phyloP scores from a whole-genome alignment of 805 yeast species.

The Candida mattraensis region DNA sequence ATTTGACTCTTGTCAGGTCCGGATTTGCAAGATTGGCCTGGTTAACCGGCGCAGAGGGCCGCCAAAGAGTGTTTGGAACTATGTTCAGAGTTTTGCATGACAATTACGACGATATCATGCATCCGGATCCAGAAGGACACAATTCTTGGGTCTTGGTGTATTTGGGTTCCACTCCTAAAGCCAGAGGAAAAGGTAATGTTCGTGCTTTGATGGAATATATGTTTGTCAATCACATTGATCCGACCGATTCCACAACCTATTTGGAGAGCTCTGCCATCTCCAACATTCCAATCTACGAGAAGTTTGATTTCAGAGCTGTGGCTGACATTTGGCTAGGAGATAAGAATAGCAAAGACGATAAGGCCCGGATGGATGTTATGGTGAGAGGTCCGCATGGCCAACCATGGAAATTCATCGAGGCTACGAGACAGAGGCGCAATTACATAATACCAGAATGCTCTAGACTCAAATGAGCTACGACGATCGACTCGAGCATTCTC shows the following conservation, averaged over 20 bases:
- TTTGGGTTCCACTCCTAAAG: constrained; percentile 38
- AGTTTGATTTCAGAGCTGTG: constrained; percentile 49
- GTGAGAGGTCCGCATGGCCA: constrained; percentile 36
- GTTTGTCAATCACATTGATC: constrained; percentile 47
- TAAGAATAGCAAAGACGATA: constrained; percentile 26
- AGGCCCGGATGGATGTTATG: constrained; percentile 41
- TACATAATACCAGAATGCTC: constrained; percentile 29
- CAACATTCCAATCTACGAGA: constrained; percentile 54
- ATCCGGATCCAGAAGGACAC: constrained; percentile 35
- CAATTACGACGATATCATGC: constrained; percentile 43
- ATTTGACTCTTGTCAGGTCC: constrained; percentile 47
- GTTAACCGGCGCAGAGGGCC: constrained; percentile 46
- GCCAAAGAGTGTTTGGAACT: constrained; percentile 48
- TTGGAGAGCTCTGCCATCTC: constrained; percentile 47
- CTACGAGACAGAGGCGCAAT: constrained; percentile 24
- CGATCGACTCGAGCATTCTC: too few relatives aligned
- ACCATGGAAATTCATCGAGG: constrained; percentile 30
- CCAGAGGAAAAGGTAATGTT: constrained; percentile 59
- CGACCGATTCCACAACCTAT: constrained; percentile 40
- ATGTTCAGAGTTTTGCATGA: constrained; percentile 53
- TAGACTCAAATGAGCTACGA: constrained; percentile 11
- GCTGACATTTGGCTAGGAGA: constrained; percentile 47
- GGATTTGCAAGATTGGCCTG: constrained; percentile 55
- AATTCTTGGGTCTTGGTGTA: constrained; percentile 36
- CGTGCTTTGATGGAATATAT: constrained; percentile 49